Base-by-base conservation (phyloP, 2,329 filamentous ascomycete genomes). In the Aspergillus sp. region DNA sequence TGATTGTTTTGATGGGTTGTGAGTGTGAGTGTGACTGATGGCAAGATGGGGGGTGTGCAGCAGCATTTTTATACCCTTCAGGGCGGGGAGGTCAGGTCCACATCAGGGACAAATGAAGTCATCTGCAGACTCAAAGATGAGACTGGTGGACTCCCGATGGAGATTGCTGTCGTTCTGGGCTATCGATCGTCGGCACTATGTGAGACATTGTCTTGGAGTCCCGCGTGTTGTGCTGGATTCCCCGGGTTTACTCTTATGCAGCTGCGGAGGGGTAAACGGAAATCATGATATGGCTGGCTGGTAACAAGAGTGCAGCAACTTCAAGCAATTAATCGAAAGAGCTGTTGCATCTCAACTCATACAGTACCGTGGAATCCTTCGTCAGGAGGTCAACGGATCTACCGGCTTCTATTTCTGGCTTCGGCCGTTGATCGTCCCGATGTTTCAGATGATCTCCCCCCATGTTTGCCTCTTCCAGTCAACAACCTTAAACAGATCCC, bases 161-260 rank as follows among this genome's bases (percentile, higher is more conserved):
- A 28, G 47, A 25, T 32, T 5, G 13, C 17, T 30, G n/a, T 30
- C 47, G 41, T 32, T 50, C 47, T 17, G n/a, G 23, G 47, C 8
- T 13, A 25, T 49, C 13, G 47, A 50, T 50, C 47, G 47, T 32
- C 25, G 7, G 47, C 25, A 50, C 47, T 50, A 50, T 50, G 21
- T 50, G 47, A 50, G 47, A 50, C 47, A 49, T 49, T 49, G 47
- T 50, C 47, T 50, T 50, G 47, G 47, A 5, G 47, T 17, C n/a
- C 23, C 47, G n/a, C 47, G 25, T 13, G 25, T n/a, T 15, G 47
- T 25, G n/a, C 41, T 10, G 25, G 32, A 13, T 17, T 32, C 47
- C 23, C 23, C 15, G 47, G 47, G 25, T n/a, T 50, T 28, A 13
- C 12, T 36, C 32, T 30, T 10, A 17, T 50, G 12, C 8, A 12